Evolutionary conservation across 768 basidiomycete genomes (phyloP).

Genomic region (Mycena chlorophos): DNA sequence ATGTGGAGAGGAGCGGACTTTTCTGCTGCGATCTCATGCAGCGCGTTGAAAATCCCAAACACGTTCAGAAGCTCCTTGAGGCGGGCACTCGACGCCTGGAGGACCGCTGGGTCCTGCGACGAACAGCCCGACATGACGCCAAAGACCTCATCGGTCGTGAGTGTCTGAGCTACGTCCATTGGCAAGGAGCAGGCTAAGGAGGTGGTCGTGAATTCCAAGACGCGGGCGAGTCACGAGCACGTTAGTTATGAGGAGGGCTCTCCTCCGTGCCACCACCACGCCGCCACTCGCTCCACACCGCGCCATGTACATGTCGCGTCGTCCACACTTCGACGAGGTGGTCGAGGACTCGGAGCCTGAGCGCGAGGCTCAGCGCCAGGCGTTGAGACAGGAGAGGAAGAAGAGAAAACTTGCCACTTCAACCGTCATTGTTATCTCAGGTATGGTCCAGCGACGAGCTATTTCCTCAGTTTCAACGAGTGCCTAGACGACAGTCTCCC

Average conservation of each 20-base stretch:
- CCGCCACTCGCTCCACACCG: constrained; percentile 1
- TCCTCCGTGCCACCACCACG: background rate
- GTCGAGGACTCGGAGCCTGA: constrained; percentile 77
- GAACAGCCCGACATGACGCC: constrained; percentile 66
- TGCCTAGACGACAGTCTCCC: constrained; percentile 11
- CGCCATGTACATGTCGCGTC: constrained; percentile 4
- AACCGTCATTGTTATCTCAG: constrained; percentile 14
- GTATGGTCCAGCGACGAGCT: background rate
- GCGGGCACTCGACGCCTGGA: constrained; percentile 53
- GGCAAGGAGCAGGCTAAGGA: constrained; percentile 27
- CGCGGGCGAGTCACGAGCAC: constrained; percentile 1
- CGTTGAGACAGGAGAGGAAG: constrained; percentile 24
- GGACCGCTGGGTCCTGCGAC: constrained; percentile 64
- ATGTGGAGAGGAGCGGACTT: constrained; percentile 59
- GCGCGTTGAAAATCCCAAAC: constrained; percentile 67
- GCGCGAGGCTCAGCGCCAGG: constrained; percentile 43
- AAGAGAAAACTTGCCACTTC: constrained; percentile 19
- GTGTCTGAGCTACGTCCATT: constrained; percentile 42
- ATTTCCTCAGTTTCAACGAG: background rate
- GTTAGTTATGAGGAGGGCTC: constrained; percentile 1
- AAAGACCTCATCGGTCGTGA: constrained; percentile 65
- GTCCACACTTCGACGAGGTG: constrained; percentile 44
- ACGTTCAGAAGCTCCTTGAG: constrained; percentile 69
- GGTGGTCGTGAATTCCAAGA: constrained; percentile 29
- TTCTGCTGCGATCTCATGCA: constrained; percentile 73